These are phyloP conservation scores for Amanita exitialis DNA, from an alignment of 768 basidiomycete species.

Conservation along the genomic window DNA sequence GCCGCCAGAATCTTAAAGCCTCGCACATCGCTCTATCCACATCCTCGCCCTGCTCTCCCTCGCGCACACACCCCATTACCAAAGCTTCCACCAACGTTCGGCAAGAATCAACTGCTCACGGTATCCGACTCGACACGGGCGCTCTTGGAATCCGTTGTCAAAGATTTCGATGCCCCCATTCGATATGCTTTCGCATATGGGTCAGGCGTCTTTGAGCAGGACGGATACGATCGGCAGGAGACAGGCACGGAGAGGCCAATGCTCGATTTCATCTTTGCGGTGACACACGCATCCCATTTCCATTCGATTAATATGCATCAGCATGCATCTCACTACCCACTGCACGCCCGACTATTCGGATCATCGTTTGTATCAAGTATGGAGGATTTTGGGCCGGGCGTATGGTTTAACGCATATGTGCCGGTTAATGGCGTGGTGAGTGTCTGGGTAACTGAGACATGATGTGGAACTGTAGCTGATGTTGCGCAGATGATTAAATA, in stretches of 20 bases:
- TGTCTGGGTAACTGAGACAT: constrained; percentile 11
- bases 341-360: constrained; percentile 80
- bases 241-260: constrained; percentile 43
- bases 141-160: constrained; percentile 71
- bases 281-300: constrained; percentile 87
- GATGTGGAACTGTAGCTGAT: constrained; percentile 6
- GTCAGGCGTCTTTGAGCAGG: constrained; percentile 91
- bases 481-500: constrained; percentile 80
- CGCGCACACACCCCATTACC: constrained; percentile 30
- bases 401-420: constrained; percentile 95
- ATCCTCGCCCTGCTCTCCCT: constrained; percentile 34
- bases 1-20: constrained; percentile 9
- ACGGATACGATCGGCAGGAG: constrained; percentile 46
- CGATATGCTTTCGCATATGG: constrained; percentile 98
- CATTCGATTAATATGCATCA: constrained; percentile 95
- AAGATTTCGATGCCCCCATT: constrained; percentile 79
- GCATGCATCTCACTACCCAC: constrained; percentile 83
- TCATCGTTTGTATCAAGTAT: constrained; percentile 72
- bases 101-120: constrained; percentile 71
- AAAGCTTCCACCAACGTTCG: constrained; percentile 60
- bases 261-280: constrained; percentile 96
- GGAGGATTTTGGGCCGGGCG: constrained; percentile 70
- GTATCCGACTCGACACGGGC: constrained; percentile 75
- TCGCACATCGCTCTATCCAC: constrained; percentile 29
- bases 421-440: constrained; percentile 77